phyloP scores from a whole-genome alignment of 495 filamentous ascomycete species.

The Annulohypoxylon bovei region DNA sequence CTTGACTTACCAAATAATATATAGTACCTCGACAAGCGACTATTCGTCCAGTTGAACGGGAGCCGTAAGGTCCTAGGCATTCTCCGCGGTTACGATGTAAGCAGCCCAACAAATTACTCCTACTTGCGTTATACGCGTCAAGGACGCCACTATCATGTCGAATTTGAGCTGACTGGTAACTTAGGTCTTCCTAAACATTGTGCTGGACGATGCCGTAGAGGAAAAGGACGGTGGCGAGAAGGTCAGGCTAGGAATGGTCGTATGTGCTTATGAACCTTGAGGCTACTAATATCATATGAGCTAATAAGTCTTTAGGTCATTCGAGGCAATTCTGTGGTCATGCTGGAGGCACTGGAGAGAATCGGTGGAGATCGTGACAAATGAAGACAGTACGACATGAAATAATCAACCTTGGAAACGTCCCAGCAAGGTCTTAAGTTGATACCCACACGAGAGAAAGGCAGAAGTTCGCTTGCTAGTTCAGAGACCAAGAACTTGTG shows the following conservation, averaged over 20 bases:
- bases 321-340: constrained; percentile 93
- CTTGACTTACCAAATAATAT: constrained; percentile 15
- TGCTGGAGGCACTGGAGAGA: constrained; percentile 82
- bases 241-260: constrained; percentile 90
- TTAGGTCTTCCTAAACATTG: constrained; percentile 98
- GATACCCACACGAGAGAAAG: constrained; percentile 29
- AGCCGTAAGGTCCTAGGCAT: constrained; percentile 96
- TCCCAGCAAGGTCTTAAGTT: constrained; percentile 8
- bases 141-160: not conserved
- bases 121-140: not conserved
- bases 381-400: constrained; percentile 25
- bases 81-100: constrained; percentile 93
- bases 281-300: not conserved
- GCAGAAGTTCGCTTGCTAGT: constrained; percentile 7
- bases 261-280: constrained; percentile 56
- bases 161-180: not conserved
- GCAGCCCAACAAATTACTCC: constrained; percentile 30
- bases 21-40: constrained; percentile 98
- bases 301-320: constrained; percentile 63
- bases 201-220: constrained; percentile 96
- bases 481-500: not conserved
- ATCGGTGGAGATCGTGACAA: constrained; percentile 61
- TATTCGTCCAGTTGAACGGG: constrained; percentile 97
- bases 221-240: constrained; percentile 94
- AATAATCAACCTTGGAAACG: not conserved